These are phyloP conservation scores for Solanum hybrid DNA, from an alignment of 305 asterid genomes.

Conservation along the genomic window DNA sequence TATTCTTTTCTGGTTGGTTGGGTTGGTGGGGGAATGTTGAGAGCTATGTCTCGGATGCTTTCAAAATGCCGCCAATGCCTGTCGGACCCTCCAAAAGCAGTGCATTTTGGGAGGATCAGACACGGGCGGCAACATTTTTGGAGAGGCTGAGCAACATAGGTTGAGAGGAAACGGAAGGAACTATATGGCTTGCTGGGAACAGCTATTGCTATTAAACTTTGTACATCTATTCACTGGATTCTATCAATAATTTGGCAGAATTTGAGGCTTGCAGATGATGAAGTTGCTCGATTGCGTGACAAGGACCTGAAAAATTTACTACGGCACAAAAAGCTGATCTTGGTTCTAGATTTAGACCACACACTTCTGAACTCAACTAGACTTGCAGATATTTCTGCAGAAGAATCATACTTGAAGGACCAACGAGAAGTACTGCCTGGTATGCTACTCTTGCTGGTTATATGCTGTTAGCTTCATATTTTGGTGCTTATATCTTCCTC, in stretches of 20 bases:
- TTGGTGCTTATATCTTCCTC: not conserved
- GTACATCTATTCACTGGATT: not conserved
- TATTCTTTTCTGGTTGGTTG: not conserved
- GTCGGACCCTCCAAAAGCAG: not conserved
- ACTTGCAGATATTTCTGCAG: conserved; percentile 41
- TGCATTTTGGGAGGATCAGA: not conserved
- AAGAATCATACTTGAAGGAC: conserved; percentile 49
- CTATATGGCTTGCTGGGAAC: not conserved
- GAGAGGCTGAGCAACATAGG: not conserved
- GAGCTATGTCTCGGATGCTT: not conserved
- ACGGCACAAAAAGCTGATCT: conserved; percentile 47
- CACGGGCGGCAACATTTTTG: not conserved
- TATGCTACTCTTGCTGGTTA: conserved; percentile 16
- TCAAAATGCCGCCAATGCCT: not conserved
- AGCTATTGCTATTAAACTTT: not conserved
- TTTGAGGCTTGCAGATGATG: conserved; percentile 67
- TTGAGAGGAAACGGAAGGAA: not conserved
- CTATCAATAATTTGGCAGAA: conserved; percentile 38
- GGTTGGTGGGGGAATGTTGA: not conserved
- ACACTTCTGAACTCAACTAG: conserved; percentile 80
- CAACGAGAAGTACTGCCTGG: conserved; percentile 60
- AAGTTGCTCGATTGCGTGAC: conserved; percentile 62
- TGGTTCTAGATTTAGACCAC: conserved; percentile 95
- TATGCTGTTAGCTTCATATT: conserved; percentile 2
- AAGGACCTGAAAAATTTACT: conserved; percentile 62